Evolutionary conservation across 2,329 filamentous ascomycete genomes (phyloP), one percentile per base, ranked within the genome.

Genomic region (Diaporthe humulicola): DNA sequence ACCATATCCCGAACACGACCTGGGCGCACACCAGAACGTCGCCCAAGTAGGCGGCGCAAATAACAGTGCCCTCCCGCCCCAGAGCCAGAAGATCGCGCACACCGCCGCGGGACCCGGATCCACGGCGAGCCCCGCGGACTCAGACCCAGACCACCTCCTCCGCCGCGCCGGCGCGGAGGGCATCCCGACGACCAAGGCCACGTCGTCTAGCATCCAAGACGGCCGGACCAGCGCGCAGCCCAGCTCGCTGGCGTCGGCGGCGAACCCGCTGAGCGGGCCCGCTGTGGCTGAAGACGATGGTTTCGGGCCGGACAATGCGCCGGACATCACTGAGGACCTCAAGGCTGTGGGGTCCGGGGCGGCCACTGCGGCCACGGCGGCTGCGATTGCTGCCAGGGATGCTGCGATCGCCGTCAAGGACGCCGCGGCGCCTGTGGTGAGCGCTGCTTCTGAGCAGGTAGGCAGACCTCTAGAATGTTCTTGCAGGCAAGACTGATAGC

Each of bases 391-490:
- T 14, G 72, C 72, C 0, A 45, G 52, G 42, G 72, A 74, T 15
- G 72, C 66, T 6, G 50, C 67, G 6, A 1, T 74, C 2, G 72
- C 72, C 10, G 64, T 48, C 36, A 74, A 71, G 56, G 56, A 74
- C 22, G 54, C 72, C 7, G 72, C 72, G 40, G 45, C 30, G 25
- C 72, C 72, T 4, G 66, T 70, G 22, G 72, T 57, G 54, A 60
- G 58, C 38, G 45, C 57, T 36, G 70, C 70, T 30, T 30, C 70
- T 28, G 57, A 72, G 36, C 70, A 72, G 56, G 69, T 71, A 33
- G 30, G 67, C 8, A 45, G 9, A 36, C 6, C 8, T 4, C 1
- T 30, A 15, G 4, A 4, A 45, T 19, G 22, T 12, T 4, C 8
- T 1, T 45, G n/a, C 15, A 22, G 25, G 22, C 6, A 12, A 14